These are phyloP conservation scores for Fusarium sp. DNA, from an alignment of 2,329 filamentous ascomycete species.

Conservation along the genomic window DNA sequence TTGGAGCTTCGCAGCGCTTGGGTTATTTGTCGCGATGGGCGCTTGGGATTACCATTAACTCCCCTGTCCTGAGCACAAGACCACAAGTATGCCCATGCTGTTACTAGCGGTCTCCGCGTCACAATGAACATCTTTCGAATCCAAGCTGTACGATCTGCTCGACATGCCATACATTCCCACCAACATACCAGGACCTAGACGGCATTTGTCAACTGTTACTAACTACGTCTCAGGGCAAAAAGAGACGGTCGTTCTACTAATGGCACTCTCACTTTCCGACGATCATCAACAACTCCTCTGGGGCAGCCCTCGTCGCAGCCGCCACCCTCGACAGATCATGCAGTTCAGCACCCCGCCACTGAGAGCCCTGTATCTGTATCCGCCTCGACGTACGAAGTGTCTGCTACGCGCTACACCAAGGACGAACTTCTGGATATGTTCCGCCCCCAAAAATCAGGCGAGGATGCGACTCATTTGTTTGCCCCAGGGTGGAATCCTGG, in stretches of 20 bases:
- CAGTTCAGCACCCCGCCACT: conserved; percentile 56
- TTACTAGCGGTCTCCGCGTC: neutral
- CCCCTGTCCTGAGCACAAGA: neutral
- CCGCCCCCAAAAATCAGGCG: conserved; percentile 63
- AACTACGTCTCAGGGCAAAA: conserved; percentile 64
- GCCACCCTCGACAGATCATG: conserved; percentile 54
- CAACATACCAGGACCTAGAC: neutral
- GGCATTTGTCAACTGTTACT: conserved; percentile 16
- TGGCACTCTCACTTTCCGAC: conserved; percentile 74
- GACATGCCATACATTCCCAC: conserved; percentile 24
- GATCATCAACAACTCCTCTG: conserved; percentile 70
- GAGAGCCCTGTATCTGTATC: conserved; percentile 53
- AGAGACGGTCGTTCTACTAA: conserved; percentile 70
- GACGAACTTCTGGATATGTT: conserved; percentile 84
- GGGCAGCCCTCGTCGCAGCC: conserved; percentile 57
- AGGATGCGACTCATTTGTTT: conserved; percentile 74
- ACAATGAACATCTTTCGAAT: neutral
- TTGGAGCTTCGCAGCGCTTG: conserved; percentile 20
- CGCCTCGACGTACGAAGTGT: conserved; percentile 50
- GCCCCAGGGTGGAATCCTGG: conserved; percentile 84
- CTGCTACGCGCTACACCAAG: conserved; percentile 77
- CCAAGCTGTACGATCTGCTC: conserved; percentile 11
- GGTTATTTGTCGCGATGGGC: conserved; percentile 26
- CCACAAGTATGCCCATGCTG: neutral
- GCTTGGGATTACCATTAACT: conserved; percentile 8